Percentiles rank a stretch among this genome's conserved stretches.
Evolutionary conservation across 345 rosid species (phyloP).

Genomic region (Theobroma cacao): DNA sequence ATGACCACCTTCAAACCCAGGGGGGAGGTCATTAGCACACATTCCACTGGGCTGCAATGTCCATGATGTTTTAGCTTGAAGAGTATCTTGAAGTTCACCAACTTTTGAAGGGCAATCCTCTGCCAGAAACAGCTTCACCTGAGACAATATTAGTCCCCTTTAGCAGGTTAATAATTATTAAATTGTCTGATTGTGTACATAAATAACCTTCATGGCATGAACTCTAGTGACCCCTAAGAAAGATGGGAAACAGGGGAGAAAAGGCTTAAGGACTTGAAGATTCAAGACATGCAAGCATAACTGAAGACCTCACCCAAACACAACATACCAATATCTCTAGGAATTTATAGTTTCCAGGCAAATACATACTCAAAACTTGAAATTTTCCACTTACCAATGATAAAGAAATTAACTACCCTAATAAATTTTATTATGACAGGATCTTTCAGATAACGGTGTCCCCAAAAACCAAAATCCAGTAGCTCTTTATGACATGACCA

Average conservation of each 20-base stretch:
- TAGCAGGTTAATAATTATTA: neutral
- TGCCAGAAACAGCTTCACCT: conserved; percentile 48
- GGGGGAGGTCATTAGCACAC: conserved; percentile 32
- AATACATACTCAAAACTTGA: neutral
- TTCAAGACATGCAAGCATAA: neutral
- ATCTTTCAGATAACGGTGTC: neutral
- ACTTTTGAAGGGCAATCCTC: conserved; percentile 56
- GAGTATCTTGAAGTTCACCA: conserved; percentile 22
- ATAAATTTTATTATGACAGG: neutral
- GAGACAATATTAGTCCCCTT: conserved; percentile 12
- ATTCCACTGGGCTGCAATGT: conserved; percentile 13
- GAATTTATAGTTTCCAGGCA: neutral
- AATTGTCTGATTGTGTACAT: neutral
- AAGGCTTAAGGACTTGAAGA: neutral
- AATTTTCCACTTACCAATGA: neutral
- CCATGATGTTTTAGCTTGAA: conserved; percentile 15
- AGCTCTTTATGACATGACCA: neutral
- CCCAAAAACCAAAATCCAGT: neutral
- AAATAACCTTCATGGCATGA: neutral
- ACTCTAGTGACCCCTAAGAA: neutral
- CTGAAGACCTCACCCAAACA: neutral
- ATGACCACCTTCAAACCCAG: conserved; percentile 41
- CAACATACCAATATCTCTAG: neutral
- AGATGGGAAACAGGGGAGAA: neutral
- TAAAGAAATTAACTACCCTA: neutral